Conservation (phyloP, 352 stramenopile species). For the Pythium apleroticum region DNA sequence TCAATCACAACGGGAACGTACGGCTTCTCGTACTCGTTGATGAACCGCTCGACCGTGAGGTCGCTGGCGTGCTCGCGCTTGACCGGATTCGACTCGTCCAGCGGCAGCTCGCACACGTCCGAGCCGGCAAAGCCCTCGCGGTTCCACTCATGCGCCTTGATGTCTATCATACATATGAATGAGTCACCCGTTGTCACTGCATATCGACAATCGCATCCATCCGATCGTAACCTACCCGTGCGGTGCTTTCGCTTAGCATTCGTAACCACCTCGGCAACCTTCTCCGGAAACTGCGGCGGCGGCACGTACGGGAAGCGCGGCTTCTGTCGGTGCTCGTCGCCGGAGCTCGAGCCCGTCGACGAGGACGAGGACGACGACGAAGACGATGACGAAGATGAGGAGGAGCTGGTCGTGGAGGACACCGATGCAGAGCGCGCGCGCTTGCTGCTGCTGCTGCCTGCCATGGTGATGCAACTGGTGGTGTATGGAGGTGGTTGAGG, state of each 20-base stretch:
- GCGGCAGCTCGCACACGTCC: constrained; percentile 70
- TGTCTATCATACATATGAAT: too few species aligned
- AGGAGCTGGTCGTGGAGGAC: constrained; percentile 26
- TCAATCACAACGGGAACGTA: constrained; percentile 80
- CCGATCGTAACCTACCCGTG: constrained; percentile 39
- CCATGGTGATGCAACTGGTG: constrained; percentile 3
- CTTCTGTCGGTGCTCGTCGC: constrained; percentile 22
- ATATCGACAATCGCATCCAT: background rate
- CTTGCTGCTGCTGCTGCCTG: constrained; percentile 27
- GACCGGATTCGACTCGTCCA: constrained; percentile 67
- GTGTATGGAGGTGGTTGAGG: background rate
- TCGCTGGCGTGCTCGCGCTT: constrained; percentile 74
- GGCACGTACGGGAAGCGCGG: constrained; percentile 55
- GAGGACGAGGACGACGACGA: constrained; percentile 38
- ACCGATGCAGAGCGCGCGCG: constrained; percentile 44
- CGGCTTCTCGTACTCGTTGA: constrained; percentile 80
- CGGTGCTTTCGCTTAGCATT: constrained; percentile 74
- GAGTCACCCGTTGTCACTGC: too few species aligned
- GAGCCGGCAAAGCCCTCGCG: constrained; percentile 83
- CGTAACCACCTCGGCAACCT: constrained; percentile 46
- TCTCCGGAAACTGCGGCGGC: constrained; percentile 43
- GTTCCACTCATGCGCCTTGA: constrained; percentile 60
- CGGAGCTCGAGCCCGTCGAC: constrained; percentile 43
- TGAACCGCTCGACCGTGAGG: constrained; percentile 79
- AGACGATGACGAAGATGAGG: constrained; percentile 33